These are phyloP conservation scores for Prunus padus DNA, from an alignment of 306 rosid genomes.

Conservation along the genomic window DNA sequence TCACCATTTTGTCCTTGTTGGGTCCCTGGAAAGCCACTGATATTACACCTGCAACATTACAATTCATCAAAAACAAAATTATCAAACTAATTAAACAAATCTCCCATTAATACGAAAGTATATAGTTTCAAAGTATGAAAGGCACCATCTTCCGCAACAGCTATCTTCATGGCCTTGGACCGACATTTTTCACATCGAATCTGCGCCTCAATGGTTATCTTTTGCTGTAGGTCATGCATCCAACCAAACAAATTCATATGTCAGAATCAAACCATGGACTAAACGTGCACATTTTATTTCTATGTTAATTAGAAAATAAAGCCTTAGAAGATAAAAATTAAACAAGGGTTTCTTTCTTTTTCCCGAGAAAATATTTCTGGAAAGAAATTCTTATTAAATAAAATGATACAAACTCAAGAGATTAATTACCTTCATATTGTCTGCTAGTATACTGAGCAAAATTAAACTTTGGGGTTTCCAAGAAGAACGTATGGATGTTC, in stretches of 20 bases:
- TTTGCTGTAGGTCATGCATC: conserved; percentile 21
- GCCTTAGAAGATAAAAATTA: background rate
- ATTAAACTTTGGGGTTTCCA: background rate
- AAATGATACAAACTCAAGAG: too few relatives aligned
- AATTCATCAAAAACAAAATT: background rate
- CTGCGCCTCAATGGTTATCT: conserved; percentile 29
- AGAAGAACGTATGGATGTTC: background rate
- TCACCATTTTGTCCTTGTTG: conserved; percentile 21
- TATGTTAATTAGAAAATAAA: background rate
- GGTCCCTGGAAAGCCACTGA: conserved; percentile 19
- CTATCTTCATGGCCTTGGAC: conserved; percentile 23
- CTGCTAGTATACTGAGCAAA: background rate
- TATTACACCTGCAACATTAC: conserved; percentile 13
- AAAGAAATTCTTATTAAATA: too few relatives aligned
- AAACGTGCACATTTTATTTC: background rate
- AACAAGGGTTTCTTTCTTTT: background rate
- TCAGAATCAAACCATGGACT: background rate
- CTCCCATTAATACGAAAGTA: background rate
- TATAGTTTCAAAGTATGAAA: background rate
- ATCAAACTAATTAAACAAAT: background rate
- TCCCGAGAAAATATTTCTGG: background rate
- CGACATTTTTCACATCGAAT: conserved; percentile 19
- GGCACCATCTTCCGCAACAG: conserved; percentile 10
- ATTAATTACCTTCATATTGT: conserved; percentile 3
- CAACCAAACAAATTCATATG: background rate